A percentile compares a stretch with the other conserved stretches of the same genome.
Conservation (phyloP, 2,329 filamentous ascomycete genomes). For the Xylariaceae sp. region DNA sequence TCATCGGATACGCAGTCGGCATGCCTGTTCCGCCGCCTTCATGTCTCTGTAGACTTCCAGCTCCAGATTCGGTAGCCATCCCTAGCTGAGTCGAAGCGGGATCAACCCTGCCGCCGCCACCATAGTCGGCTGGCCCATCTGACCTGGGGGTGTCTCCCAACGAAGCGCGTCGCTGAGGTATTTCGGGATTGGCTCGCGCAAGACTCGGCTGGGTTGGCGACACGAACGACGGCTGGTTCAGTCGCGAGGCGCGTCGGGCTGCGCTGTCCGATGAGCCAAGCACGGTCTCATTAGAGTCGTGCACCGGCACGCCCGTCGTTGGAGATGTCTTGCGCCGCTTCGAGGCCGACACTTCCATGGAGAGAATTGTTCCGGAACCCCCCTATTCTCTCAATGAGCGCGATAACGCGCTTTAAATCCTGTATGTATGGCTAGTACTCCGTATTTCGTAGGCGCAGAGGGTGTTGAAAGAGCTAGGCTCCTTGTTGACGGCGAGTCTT, state of each 20-base stretch:
- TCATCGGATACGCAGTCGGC: constrained; percentile 8
- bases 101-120: constrained; percentile 29
- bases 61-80: constrained; percentile 21
- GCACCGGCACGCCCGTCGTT: constrained; percentile 40
- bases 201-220: constrained; percentile 64
- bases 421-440: too few relatives aligned
- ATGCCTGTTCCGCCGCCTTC: not conserved
- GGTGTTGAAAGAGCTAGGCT: not conserved
- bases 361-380: not conserved
- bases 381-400: not conserved
- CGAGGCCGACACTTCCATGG: constrained; percentile 53
- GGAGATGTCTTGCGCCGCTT: constrained; percentile 62
- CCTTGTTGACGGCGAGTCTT: not conserved
- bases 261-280: constrained; percentile 14
- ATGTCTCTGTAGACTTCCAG: constrained; percentile 5
- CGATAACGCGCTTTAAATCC: not conserved
- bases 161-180: constrained; percentile 44
- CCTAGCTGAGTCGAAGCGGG: constrained; percentile 32
- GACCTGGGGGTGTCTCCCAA: constrained; percentile 23
- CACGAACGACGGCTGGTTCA: constrained; percentile 52
- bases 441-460: not conserved
- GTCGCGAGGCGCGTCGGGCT: constrained; percentile 25
- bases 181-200: constrained; percentile 54
- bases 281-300: constrained; percentile 13
- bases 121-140: constrained; percentile 18